A percentile compares a stretch with the other conserved stretches of the same genome.
These are phyloP conservation scores for Fusarium praegraminearum DNA, from an alignment of 2,329 filamentous ascomycete genomes.

Conservation along the genomic window DNA sequence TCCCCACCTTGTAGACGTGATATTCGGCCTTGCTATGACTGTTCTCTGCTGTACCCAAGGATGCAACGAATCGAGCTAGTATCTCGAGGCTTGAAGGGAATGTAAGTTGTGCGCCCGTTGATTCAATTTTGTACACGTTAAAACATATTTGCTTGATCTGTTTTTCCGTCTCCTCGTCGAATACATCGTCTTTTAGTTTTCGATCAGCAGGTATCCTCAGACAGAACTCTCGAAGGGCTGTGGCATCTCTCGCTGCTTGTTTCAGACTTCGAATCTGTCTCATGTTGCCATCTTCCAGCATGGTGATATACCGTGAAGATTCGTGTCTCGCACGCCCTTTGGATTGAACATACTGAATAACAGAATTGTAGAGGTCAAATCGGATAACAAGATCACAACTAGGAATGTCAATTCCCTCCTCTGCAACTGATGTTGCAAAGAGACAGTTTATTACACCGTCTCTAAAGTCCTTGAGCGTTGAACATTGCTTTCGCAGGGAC, in stretches of 20 bases:
- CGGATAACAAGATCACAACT: constrained; percentile 76
- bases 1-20: constrained; percentile 66
- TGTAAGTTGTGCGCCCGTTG: constrained; percentile 81
- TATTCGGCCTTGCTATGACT: constrained; percentile 66
- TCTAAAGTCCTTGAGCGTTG: constrained; percentile 75
- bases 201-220: constrained; percentile 79
- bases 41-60: constrained; percentile 57
- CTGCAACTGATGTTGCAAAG: constrained; percentile 74
- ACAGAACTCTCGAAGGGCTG: constrained; percentile 80
- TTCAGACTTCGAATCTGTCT: constrained; percentile 68
- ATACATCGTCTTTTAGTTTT: constrained; percentile 53
- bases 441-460: constrained; percentile 71
- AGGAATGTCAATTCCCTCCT: constrained; percentile 76
- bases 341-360: constrained; percentile 96
- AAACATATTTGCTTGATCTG: constrained; percentile 50
- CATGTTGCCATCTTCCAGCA: constrained; percentile 79
- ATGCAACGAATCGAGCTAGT: constrained; percentile 79
- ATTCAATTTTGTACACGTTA: constrained; percentile 69
- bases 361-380: constrained; percentile 88
- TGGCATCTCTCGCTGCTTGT: constrained; percentile 71
- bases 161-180: constrained; percentile 29
- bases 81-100: constrained; percentile 79
- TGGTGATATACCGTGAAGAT: constrained; percentile 84
- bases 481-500: constrained; percentile 79
- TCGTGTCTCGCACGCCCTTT: constrained; percentile 84